Base-by-base conservation (phyloP, 495 filamentous ascomycete species). In the Aspergillus avenaceus region DNA sequence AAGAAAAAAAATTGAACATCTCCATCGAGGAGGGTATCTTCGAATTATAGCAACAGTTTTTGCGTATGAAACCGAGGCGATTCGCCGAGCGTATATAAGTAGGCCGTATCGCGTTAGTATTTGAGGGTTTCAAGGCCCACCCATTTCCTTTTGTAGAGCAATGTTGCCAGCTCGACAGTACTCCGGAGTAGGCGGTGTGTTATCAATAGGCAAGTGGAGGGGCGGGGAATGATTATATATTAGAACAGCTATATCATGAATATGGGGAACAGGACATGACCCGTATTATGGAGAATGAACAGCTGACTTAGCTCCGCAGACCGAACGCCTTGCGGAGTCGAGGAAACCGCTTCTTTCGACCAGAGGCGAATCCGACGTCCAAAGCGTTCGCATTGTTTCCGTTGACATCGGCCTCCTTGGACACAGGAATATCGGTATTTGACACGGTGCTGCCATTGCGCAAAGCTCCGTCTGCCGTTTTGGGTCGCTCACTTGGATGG, bases 341-440 rank as follows among this genome's bases (percentile, higher is more conserved):
- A 1, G 67, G 68, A 45, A 80, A 79, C 45, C 74, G 72, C 54
- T 74, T 80, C 62, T 78, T 79, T 45, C 74, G 74, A 28, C 66
- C 69, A 8, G 69, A 57, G 25, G 58, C 63, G 47, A 71, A 70
- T 21, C 70, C 61, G 45, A 73, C 69, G 22, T 71, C 63, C 14
- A 63, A 56, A 11, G 60, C 64, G n/a, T 47, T 22, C 5, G 28
- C 19, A 26, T 12, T 2, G 16, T 40, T 48, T 8, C 24, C 26
- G 5, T 16, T 24, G 6, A 45, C 9, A 29, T 26, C 14, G 13
- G 45, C 45, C 11, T 47, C 16, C 25, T 51, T 28, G 26, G 50
- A 28, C 16, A 23, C 16, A 13, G 24, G 3, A 18, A 2, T 29
- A 5, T 4, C 4, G 26, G 50, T 18, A n/a, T 43, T 14, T 0